Conservation (phyloP, 2,329 filamentous ascomycete genomes). For the Colletotrichum spaethianum region DNA sequence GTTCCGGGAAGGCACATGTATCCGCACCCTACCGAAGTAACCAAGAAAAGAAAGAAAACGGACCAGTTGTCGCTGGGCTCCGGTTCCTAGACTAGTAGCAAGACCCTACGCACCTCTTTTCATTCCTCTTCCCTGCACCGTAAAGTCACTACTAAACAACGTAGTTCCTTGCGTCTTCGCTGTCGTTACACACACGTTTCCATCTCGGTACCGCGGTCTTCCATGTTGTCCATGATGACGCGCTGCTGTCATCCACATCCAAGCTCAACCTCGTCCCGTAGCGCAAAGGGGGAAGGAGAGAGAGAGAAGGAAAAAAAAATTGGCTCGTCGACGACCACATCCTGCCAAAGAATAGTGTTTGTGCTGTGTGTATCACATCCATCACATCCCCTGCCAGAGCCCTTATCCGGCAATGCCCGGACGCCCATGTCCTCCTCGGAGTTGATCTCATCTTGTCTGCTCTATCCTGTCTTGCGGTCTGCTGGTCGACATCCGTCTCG, state of each 20-base stretch:
- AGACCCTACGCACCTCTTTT: constrained; percentile 18
- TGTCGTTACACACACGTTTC: not conserved
- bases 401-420: constrained; percentile 43
- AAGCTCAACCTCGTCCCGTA: not conserved
- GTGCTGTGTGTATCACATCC: no score
- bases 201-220: constrained; percentile 15
- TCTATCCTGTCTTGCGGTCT: constrained; percentile 1
- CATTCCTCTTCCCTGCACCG: constrained; percentile 26
- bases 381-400: constrained; percentile 43
- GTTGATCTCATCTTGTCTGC: constrained; percentile 38
- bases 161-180: constrained; percentile 15
- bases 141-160: not conserved
- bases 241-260: constrained; percentile 1
- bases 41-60: not conserved
- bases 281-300: not conserved
- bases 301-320: no score
- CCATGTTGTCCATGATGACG: constrained; percentile 33
- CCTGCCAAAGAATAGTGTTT: not conserved
- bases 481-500: constrained; percentile 7
- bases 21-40: not conserved
- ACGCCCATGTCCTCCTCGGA: constrained; percentile 16
- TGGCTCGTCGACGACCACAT: not conserved
- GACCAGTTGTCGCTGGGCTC: constrained; percentile 18
- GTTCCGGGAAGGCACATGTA: not conserved
- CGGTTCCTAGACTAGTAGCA: constrained; percentile 21